Conservation (phyloP, 495 filamentous ascomycete genomes). For the Bathelium albidoporum region DNA sequence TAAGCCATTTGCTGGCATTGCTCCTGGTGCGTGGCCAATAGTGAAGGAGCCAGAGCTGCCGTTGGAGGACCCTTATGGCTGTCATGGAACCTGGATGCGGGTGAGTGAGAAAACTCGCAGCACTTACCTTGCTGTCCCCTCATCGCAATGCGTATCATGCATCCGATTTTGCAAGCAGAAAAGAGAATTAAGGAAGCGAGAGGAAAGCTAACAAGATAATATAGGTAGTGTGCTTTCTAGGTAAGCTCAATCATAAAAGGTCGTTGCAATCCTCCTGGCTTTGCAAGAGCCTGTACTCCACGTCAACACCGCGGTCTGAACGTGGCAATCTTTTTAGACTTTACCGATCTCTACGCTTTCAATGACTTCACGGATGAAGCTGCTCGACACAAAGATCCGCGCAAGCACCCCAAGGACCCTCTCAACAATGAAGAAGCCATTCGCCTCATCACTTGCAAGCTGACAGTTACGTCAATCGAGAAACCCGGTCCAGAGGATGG, state of each 20-base stretch:
- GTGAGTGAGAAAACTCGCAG: slow-evolving; percentile 24
- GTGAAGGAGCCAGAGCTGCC: slow-evolving; percentile 23
- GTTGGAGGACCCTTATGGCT: slow-evolving; percentile 50
- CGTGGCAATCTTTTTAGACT: slow-evolving; percentile 8
- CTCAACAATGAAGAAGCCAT: slow-evolving; percentile 44
- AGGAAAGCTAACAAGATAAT: not conserved
- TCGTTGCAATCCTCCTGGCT: too few species aligned
- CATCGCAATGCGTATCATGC: too few species aligned
- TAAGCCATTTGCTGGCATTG: slow-evolving; percentile 42
- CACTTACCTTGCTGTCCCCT: too few species aligned
- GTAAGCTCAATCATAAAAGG: not conserved
- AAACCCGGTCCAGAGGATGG: slow-evolving; percentile 40
- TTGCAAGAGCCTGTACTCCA: too few species aligned
- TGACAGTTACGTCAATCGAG: slow-evolving; percentile 43
- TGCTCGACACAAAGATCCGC: slow-evolving; percentile 32
- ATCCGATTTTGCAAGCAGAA: too few species aligned
- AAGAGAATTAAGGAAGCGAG: not conserved
- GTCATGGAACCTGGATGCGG: slow-evolving; percentile 50
- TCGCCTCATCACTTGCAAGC: slow-evolving; percentile 53
- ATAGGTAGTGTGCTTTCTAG: slow-evolving; percentile 42
- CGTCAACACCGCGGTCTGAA: not conserved
- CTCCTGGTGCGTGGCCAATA: slow-evolving; percentile 22
- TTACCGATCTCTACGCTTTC: not conserved
- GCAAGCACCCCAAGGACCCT: slow-evolving; percentile 26
- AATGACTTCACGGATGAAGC: slow-evolving; percentile 15